A percentile compares a stretch with the other conserved stretches of the same genome.
These are phyloP conservation scores for Domatiomyces globalis DNA, from an alignment of 2,329 filamentous ascomycete genomes.

Conservation along the genomic window DNA sequence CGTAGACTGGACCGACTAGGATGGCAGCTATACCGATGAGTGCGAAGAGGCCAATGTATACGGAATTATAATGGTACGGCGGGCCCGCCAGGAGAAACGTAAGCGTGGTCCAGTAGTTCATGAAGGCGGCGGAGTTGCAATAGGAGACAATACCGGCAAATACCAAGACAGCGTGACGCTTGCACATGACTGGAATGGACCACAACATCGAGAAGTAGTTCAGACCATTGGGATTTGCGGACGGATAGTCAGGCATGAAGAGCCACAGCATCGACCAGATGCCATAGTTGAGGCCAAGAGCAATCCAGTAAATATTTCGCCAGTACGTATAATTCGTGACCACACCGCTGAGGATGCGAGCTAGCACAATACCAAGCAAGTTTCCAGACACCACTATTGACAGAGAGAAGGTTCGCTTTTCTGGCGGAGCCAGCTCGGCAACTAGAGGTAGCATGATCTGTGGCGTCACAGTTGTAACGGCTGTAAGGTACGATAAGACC, in stretches of 20 bases:
- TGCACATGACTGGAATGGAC: slow-evolving; percentile 49
- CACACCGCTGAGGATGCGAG: slow-evolving; percentile 60
- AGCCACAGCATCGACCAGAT: slow-evolving; percentile 53
- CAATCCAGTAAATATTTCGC: slow-evolving; percentile 67
- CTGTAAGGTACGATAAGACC: slow-evolving; percentile 56
- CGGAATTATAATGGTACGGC: slow-evolving; percentile 53
- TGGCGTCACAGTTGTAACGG: slow-evolving; percentile 68
- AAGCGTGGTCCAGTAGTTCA: slow-evolving; percentile 58
- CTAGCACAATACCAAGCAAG: slow-evolving; percentile 60
- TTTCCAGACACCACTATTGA: slow-evolving; percentile 63
- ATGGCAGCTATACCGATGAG: slow-evolving; percentile 62
- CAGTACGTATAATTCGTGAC: slow-evolving; percentile 60
- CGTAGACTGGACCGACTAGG: slow-evolving; percentile 53
- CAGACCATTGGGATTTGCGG: slow-evolving; percentile 48
- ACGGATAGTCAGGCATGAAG: slow-evolving; percentile 70
- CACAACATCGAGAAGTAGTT: slow-evolving; percentile 40
- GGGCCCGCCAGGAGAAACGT: slow-evolving; percentile 61
- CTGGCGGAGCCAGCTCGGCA: slow-evolving; percentile 58
- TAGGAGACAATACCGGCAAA: slow-evolving; percentile 57
- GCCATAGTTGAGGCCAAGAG: slow-evolving; percentile 54
- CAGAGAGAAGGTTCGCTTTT: slow-evolving; percentile 53
- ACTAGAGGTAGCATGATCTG: slow-evolving; percentile 69
- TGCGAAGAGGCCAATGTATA: slow-evolving; percentile 64
- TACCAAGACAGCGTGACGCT: slow-evolving; percentile 52
- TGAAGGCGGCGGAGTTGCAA: slow-evolving; percentile 48